A percentile compares a stretch with the other conserved stretches of the same genome.
These are phyloP conservation scores for Podospora anserina DNA, from an alignment of 495 filamentous ascomycete genomes.

Conservation along the genomic window DNA sequence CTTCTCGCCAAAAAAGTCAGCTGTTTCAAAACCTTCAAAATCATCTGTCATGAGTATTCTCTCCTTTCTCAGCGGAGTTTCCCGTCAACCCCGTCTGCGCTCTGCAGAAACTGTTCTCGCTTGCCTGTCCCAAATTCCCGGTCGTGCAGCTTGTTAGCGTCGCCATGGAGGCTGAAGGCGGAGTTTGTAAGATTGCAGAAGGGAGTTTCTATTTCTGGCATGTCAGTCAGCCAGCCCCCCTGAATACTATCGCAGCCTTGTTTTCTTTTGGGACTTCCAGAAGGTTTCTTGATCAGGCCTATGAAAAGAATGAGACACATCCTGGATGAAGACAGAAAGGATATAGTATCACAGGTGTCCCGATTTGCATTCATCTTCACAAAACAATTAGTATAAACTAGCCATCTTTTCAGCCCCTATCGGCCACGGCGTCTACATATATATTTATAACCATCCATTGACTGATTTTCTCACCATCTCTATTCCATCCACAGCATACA, in stretches of 20 bases:
- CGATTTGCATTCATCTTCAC: no score
- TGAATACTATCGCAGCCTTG: slow-evolving; percentile 2
- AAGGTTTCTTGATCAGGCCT: not conserved
- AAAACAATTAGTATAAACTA: no score
- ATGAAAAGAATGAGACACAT: no score
- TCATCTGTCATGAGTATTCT: no score
- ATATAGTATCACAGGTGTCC: no score
- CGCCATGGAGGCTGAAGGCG: not conserved
- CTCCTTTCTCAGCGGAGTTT: not conserved
- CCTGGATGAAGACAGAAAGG: no score
- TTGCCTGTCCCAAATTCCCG: not conserved
- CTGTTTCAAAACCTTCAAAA: not conserved
- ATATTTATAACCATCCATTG: no score
- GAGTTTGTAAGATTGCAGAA: not conserved
- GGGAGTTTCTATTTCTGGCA: not conserved
- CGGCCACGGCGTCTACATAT: no score
- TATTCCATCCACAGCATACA: no score
- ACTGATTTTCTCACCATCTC: no score
- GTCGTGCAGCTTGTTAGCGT: not conserved
- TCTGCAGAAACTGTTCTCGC: not conserved
- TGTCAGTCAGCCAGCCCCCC: not conserved
- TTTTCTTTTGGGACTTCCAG: not conserved
- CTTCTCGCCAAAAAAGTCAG: not conserved
- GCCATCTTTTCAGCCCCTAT: no score
- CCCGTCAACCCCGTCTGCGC: not conserved